Evolutionary conservation across 306 rosid genomes (phyloP).

Genomic region (Sindora glabra): DNA sequence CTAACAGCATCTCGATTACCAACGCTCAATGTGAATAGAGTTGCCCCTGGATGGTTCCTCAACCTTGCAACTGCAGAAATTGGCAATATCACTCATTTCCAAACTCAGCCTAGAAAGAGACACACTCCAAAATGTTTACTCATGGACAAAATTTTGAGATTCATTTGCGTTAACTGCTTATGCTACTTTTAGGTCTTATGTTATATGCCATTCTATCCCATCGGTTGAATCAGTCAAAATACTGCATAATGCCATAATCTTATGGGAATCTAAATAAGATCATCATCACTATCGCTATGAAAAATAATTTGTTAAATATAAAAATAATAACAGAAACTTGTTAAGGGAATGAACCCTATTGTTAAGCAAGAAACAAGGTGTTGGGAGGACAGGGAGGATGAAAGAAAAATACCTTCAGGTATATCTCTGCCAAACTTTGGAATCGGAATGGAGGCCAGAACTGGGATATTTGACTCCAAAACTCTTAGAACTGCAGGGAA

Average conservation of each 20-base stretch:
- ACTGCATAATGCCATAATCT: neutral
- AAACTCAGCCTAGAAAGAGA: slow-evolving; percentile 2
- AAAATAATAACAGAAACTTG: neutral
- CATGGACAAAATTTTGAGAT: neutral
- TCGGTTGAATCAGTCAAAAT: neutral
- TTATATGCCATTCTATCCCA: neutral
- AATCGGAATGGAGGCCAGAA: slow-evolving; percentile 77
- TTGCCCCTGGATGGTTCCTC: slow-evolving; percentile 62
- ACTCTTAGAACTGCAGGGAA: slow-evolving; percentile 71
- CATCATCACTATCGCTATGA: neutral
- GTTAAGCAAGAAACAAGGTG: slow-evolving; percentile 1
- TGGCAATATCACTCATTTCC: slow-evolving; percentile 1
- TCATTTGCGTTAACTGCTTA: neutral
- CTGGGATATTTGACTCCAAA: slow-evolving; percentile 62
- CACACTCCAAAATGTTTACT: slow-evolving; percentile 2
- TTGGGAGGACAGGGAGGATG: neutral
- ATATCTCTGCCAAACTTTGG: slow-evolving; percentile 70
- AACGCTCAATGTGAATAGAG: slow-evolving; percentile 43
- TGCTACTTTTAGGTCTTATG: neutral
- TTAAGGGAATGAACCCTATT: neutral
- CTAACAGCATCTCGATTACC: slow-evolving; percentile 55
- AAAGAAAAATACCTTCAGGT: slow-evolving; percentile 46
- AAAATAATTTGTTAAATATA: neutral
- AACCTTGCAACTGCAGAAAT: slow-evolving; percentile 65
- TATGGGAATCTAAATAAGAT: neutral